Evolutionary conservation across 768 basidiomycete genomes (phyloP).

Genomic region (Boletus sensibilis): DNA sequence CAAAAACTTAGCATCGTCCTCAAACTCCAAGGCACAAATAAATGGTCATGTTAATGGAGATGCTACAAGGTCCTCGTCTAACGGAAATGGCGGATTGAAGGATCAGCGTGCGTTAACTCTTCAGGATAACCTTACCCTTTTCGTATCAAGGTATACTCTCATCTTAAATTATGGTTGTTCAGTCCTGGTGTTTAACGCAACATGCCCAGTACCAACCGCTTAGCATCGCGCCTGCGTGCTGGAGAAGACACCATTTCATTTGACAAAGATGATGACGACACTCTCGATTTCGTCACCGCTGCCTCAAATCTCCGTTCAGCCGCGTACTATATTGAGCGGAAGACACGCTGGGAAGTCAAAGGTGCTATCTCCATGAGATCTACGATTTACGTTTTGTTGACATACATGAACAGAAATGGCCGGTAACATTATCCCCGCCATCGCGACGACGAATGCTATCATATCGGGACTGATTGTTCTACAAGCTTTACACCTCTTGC

Average conservation of each 20-base stretch:
- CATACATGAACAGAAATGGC: slow-evolving; percentile 76
- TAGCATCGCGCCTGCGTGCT: slow-evolving; percentile 64
- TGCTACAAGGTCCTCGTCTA: slow-evolving; percentile 6
- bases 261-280: slow-evolving; percentile 98
- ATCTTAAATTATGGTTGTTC: neutral
- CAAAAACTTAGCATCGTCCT: slow-evolving; percentile 12
- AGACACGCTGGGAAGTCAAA: slow-evolving; percentile 97
- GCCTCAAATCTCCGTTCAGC: slow-evolving; percentile 89
- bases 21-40: slow-evolving; percentile 17
- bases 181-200: slow-evolving; percentile 6
- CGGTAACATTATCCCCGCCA: slow-evolving; percentile 98
- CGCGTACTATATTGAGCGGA: slow-evolving; percentile 84
- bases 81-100: slow-evolving; percentile 48
- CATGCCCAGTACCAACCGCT: slow-evolving; percentile 64
- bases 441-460: slow-evolving; percentile 98
- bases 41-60: slow-evolving; percentile 30
- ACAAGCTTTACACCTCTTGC: slow-evolving; percentile 84
- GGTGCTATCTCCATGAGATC: slow-evolving; percentile 42
- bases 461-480: slow-evolving; percentile 93
- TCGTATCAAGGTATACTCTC: slow-evolving; percentile 72
- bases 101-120: slow-evolving; percentile 80
- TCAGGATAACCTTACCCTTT: slow-evolving; percentile 79
- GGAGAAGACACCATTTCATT: slow-evolving; percentile 79
- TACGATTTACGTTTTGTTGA: neutral
- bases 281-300: slow-evolving; percentile 94